Conservation (phyloP, 2,329 filamentous ascomycete species). For the Atkinsonella hypoxylon region DNA sequence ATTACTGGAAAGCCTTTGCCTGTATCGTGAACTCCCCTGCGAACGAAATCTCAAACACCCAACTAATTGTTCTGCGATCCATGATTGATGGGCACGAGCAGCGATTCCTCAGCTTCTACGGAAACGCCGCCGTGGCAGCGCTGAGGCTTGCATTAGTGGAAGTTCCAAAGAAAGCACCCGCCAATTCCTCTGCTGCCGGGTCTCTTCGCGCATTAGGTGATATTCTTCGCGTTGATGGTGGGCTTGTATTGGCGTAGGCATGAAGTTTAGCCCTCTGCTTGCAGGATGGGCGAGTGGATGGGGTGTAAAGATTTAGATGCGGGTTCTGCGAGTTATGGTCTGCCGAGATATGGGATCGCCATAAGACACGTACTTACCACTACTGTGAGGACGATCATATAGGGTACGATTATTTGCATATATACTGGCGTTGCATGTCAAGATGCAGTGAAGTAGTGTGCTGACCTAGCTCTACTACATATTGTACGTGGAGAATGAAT, state of each 20-base stretch:
- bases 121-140: constrained; percentile 59
- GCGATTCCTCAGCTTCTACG: constrained; percentile 72
- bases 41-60: constrained; percentile 56
- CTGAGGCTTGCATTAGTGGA: constrained; percentile 61
- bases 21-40: constrained; percentile 65
- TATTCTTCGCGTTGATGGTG: constrained; percentile 37
- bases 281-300: neutral
- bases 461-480: neutral
- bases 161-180: constrained; percentile 46
- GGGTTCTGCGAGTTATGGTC: neutral
- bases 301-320: neutral
- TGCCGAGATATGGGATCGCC: neutral
- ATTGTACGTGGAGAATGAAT: neutral
- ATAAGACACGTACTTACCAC: neutral
- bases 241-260: constrained; percentile 30
- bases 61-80: constrained; percentile 56
- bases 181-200: constrained; percentile 35
- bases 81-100: constrained; percentile 64
- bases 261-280: neutral
- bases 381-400: neutral
- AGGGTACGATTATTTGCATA: neutral
- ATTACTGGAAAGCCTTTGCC: constrained; percentile 75
- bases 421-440: neutral
- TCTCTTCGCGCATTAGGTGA: constrained; percentile 42
- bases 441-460: neutral